Base-by-base conservation (phyloP, 202 grass and related monocot species). In the Alloteropsis angusta region DNA sequence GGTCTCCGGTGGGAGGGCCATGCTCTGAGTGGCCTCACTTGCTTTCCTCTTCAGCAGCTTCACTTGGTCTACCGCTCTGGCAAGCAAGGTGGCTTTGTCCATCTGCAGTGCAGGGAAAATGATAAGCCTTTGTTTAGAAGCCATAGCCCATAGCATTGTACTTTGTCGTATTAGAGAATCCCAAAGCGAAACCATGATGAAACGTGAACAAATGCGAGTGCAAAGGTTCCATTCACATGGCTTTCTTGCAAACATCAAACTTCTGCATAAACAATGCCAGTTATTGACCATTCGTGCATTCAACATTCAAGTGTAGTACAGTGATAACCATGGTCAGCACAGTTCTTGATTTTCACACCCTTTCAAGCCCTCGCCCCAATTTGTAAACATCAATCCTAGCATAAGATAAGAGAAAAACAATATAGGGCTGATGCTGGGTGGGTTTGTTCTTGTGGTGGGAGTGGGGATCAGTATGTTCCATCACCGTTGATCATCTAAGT, bases 71-170 rank as follows among this genome's bases (percentile, higher is more conserved):
- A 93, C 71, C 59, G 90, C 90, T 72, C 64, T 90, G 11, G 55
- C 87, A 21, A 93, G 18, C 81, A 93, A 71, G 53, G 87, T 76
- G 19, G 90, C 84, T 79, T 93, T 93, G 63, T 93, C 90, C 90
- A 93, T 87, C 90, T 93, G 75, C 67, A 62, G 78, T 46, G 43
- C 60, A 32, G 12, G 4, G 43, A 67, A 62, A 21, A 9, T 21
- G 17, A 75, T 60, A 80, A 72, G 10, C 9, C 1, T 36, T 43
- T 72, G 0, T 21, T 65, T 71, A 53, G 14, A 43, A 43, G 23
- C 62, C 85, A 36, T 35, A 2, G 34, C 3, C 34, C 34, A 62
- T 46, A 0, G 47, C 72, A 65, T 41, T 57, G 46, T 46, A 0
- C 55, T 69, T 53, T 54, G 16, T 76, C 37, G 37, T 37, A 6